Base-by-base conservation (phyloP, 2,329 filamentous ascomycete genomes). In the Lachnellula hyalina region DNA sequence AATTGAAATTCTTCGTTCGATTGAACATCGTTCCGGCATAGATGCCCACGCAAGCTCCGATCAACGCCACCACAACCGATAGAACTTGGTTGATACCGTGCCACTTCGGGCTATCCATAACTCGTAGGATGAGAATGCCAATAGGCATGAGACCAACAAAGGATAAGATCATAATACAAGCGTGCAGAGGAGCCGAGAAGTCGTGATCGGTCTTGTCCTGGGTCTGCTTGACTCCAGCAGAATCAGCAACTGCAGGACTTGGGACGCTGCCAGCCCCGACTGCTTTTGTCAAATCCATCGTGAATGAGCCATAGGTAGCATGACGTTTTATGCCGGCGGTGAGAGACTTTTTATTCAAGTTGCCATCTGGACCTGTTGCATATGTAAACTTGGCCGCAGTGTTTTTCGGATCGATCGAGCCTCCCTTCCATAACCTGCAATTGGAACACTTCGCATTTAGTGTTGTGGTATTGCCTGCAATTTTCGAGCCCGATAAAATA, bases 91-190 rank as follows among this genome's bases (percentile, higher is more conserved):
- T 77, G 19, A 77, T 60, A 38, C 73, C 79, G 66, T 86, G 83
- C 74, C 77, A 79, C 55, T 74, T 75, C 2, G 79, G 76, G 67
- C 73, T 77, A 34, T 75, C 73, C 9, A 79, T 72, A 2, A 82
- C 65, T 2, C 80, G 71, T 47, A 85, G 66, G 25, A 84, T 68
- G 23, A 84, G 61, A 12, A 80, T 72, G 1, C 83, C 83, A 9
- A 80, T 58, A 0, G 83, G 83, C 65, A 83, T 77, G 47, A 85
- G 61, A 15, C 77, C 73, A 2, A 83, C 70, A 55, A 85, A 79
- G 12, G 73, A 73, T 11, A 81, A 66, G 40, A 82, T 71, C 83
- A 86, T 86, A 46, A 81, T 64, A 23, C 67, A 59, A 7, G 63
- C 71, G 61, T 75, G 73, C 2, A 69, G 55, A 6, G 64, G 55